These are phyloP conservation scores for Rhodotorula graminis DNA, from an alignment of 768 basidiomycete genomes.

Conservation along the genomic window DNA sequence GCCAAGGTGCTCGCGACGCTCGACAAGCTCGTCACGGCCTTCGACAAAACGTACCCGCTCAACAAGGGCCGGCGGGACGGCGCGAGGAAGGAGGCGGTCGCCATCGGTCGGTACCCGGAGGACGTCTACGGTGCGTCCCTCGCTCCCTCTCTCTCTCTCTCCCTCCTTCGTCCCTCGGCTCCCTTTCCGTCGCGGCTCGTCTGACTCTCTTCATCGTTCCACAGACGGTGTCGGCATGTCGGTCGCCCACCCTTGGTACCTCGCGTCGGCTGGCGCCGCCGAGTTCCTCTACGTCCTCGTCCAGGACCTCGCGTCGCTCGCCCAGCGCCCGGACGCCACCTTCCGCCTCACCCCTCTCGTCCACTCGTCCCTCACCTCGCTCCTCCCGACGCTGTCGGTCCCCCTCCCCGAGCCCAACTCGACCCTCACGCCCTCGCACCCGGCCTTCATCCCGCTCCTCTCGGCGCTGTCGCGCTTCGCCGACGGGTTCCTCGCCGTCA, in stretches of 20 bases:
- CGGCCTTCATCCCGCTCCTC: neutral
- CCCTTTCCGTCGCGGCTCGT: neutral
- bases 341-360: constrained; percentile 14
- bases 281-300: constrained; percentile 38
- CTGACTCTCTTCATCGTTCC: neutral
- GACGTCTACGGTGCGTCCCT: constrained; percentile 37
- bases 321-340: neutral
- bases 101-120: constrained; percentile 38
- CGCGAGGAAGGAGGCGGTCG: constrained; percentile 15
- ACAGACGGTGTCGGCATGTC: constrained; percentile 38
- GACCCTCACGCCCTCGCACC: neutral
- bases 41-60: constrained; percentile 35
- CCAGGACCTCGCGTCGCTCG: neutral
- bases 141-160: too few species aligned
- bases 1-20: constrained; percentile 36
- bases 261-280: constrained; percentile 36
- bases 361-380: constrained; percentile 13
- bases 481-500: constrained; percentile 29
- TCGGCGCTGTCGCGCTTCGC: constrained; percentile 11
- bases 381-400: constrained; percentile 5
- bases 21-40: constrained; percentile 19
- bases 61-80: constrained; percentile 17
- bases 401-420: constrained; percentile 2
- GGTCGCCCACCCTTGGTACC: constrained; percentile 40
- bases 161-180: too few species aligned